Evolutionary conservation across 352 stramenopile species (phyloP).

Genomic region (Globisporangium paroecandrum): DNA sequence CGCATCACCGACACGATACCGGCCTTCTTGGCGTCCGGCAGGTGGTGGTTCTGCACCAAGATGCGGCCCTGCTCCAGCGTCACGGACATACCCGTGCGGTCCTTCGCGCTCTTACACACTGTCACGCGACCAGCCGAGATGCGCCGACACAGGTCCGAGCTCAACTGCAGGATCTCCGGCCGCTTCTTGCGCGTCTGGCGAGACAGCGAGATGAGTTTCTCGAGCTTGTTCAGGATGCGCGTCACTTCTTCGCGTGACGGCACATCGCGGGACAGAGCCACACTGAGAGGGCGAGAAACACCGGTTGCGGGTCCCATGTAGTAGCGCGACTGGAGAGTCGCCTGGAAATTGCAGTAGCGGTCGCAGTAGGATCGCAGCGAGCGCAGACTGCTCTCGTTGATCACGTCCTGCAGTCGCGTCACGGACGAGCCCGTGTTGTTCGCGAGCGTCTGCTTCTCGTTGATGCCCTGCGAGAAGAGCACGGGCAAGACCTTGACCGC

Average conservation of each 20-base stretch:
- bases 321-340: slow-evolving; percentile 34
- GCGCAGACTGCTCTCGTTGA: slow-evolving; percentile 77
- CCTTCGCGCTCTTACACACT: slow-evolving; percentile 98
- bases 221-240: slow-evolving; percentile 50
- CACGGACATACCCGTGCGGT: slow-evolving; percentile 97
- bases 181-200: slow-evolving; percentile 79
- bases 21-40: slow-evolving; percentile 70
- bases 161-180: slow-evolving; percentile 82
- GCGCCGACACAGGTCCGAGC: slow-evolving; percentile 70
- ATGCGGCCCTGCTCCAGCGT: slow-evolving; percentile 93
- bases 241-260: slow-evolving; percentile 53
- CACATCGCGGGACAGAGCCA: slow-evolving; percentile 9
- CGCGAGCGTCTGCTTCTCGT: slow-evolving; percentile 90
- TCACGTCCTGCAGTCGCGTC: slow-evolving; percentile 76
- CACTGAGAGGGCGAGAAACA: background rate
- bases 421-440: slow-evolving; percentile 85
- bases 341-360: slow-evolving; percentile 70
- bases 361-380: slow-evolving; percentile 68
- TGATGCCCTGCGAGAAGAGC: slow-evolving; percentile 89
- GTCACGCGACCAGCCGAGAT: slow-evolving; percentile 90
- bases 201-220: slow-evolving; percentile 68
- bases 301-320: slow-evolving; percentile 16
- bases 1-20: slow-evolving; percentile 82
- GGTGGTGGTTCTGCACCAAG: slow-evolving; percentile 69
- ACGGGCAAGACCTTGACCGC: slow-evolving; percentile 68